phyloP scores from a whole-genome alignment of 768 basidiomycete species.

The Floccularia luteovirens region DNA sequence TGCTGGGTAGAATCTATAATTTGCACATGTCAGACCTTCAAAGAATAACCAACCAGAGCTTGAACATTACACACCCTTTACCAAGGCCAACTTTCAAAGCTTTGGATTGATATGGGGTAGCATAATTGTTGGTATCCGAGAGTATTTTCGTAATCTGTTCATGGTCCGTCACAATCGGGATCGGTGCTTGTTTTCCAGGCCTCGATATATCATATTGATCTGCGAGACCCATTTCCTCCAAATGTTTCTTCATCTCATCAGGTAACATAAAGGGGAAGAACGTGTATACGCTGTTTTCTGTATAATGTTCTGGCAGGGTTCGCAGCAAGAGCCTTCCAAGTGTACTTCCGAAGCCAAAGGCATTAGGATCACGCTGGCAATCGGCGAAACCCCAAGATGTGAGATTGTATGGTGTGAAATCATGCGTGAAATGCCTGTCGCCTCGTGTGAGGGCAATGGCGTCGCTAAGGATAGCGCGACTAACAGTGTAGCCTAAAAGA shows the following conservation, averaged over 20 bases:
- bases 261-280: conserved; percentile 91
- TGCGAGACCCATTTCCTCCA: conserved; percentile 46
- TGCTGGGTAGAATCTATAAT: conserved; percentile 59
- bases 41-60: too few species aligned
- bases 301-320: conserved; percentile 62
- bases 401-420: conserved; percentile 74
- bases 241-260: conserved; percentile 49
- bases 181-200: conserved; percentile 25
- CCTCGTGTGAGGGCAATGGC: conserved; percentile 84
- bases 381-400: conserved; percentile 84
- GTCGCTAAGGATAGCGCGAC: conserved; percentile 79
- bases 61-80: conserved; percentile 43
- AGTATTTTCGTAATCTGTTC: conserved; percentile 46
- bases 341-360: conserved; percentile 70
- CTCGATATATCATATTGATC: conserved; percentile 49
- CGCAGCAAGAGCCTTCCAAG: conserved; percentile 71
- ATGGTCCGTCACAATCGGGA: conserved; percentile 35
- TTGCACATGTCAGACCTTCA: too few species aligned
- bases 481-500: conserved; percentile 64
- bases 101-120: conserved; percentile 38
- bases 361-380: conserved; percentile 66
- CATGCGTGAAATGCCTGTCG: conserved; percentile 76
- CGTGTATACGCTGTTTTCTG: conserved; percentile 64
- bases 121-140: conserved; percentile 35
- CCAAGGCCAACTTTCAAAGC: conserved; percentile 49